These are phyloP conservation scores for Saccharomycopsis oosterbeekiorum DNA, from an alignment of 805 yeast genomes.

Conservation along the genomic window DNA sequence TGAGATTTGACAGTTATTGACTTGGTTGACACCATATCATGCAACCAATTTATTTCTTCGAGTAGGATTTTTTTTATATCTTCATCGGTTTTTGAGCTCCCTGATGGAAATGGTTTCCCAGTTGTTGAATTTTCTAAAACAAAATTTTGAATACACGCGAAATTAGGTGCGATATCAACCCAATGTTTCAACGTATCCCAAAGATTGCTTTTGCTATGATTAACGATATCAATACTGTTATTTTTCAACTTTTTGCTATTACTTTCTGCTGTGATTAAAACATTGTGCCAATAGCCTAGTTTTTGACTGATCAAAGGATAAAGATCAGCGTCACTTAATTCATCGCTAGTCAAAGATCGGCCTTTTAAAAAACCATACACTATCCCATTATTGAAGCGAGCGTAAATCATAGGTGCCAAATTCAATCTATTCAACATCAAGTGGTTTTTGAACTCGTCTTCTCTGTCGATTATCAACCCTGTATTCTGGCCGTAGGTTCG, in stretches of 20 bases:
- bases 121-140: neutral
- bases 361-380: slow-evolving; percentile 65
- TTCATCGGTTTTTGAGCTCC: neutral
- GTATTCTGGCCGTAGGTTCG: slow-evolving; percentile 73
- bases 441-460: slow-evolving; percentile 66
- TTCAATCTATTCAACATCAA: slow-evolving; percentile 45
- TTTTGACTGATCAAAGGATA: slow-evolving; percentile 54
- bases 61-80: slow-evolving; percentile 28
- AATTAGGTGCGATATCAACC: slow-evolving; percentile 52
- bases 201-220: slow-evolving; percentile 10
- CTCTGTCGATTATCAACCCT: slow-evolving; percentile 58
- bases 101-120: neutral
- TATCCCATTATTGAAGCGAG: slow-evolving; percentile 62
- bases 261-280: slow-evolving; percentile 6
- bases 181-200: slow-evolving; percentile 57
- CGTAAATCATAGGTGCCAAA: slow-evolving; percentile 61
- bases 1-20: slow-evolving; percentile 58
- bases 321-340: slow-evolving; percentile 37
- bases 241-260: neutral
- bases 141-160: slow-evolving; percentile 20
- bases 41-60: slow-evolving; percentile 49
- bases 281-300: slow-evolving; percentile 61
- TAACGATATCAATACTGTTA: neutral
- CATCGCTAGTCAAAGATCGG: slow-evolving; percentile 44
- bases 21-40: slow-evolving; percentile 28